Base-by-base conservation (phyloP, 2,329 filamentous ascomycete species). In the Pseudopithomyces maydicus region DNA sequence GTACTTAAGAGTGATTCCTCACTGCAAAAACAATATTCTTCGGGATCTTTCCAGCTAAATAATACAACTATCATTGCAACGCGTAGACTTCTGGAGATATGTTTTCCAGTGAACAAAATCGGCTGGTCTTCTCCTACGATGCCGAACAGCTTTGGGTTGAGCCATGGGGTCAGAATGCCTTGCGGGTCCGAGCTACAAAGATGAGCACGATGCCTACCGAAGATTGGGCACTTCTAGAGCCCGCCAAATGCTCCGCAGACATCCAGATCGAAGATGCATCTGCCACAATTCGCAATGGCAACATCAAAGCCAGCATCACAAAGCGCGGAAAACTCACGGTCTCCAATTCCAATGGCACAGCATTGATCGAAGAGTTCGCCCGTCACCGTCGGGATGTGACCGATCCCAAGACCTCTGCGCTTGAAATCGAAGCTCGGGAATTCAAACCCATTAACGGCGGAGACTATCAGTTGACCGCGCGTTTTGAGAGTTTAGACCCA, bases 401-500 rank as follows among this genome's bases (percentile, higher is more conserved):
- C 5, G 85, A 88, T 60, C 83, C 85, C 0, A 86, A 86, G 67
- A 84, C 82, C 71, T 86, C 83, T 59, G 81, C 85, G 0, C 73
- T 88, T 2, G 74, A 81, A 8, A 74, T 88, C 17, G 78, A 85
- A 57, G 83, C 84, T 1, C 82, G 86, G 17, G 85, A 88, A 66
- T 84, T 87, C 67, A 79, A 79, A 50, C 80, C 84, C 0, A 79
- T 82, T 2, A 71, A 79, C 0, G 84, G 84, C 6, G 74, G 77
- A 1, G 79, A 84, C 53, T 51, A 84, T 64, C 81, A 85, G 51
- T 74, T 88, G 8, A 88, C 84, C 0, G 77, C 82, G 61, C 79
- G 87, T 0, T 81, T 89, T 52, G 86, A 89, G 67, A 83, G 82
- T 1, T 67, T 84, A 1, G 62, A 82, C 52, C 72, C 75, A 0